Conservation (phyloP, 2,329 filamentous ascomycete species). For the Xylariaceae sp. region DNA sequence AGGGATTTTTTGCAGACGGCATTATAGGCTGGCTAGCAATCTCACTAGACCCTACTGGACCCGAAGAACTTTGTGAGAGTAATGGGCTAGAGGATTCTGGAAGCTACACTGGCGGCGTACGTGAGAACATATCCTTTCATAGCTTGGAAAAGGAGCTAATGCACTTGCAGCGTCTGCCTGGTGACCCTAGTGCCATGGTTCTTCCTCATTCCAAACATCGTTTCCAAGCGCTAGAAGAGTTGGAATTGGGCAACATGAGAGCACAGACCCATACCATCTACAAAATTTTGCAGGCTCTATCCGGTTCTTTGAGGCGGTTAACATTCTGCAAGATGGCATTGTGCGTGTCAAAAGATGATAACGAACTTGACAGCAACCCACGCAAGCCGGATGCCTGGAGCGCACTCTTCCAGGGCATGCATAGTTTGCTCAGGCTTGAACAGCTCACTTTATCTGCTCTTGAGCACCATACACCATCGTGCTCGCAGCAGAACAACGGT, state of each 20-base stretch:
- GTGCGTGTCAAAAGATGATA: conserved; percentile 19
- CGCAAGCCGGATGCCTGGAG: conserved; percentile 32
- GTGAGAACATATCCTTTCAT: background rate
- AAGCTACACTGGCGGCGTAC: background rate
- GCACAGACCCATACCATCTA: conserved; percentile 17
- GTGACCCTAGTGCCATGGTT: background rate
- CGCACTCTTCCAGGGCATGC: conserved; percentile 28
- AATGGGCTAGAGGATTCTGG: background rate
- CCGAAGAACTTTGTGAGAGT: background rate
- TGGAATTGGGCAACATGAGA: conserved; percentile 35
- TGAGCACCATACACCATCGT: conserved; percentile 27
- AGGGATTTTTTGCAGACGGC: conserved; percentile 27
- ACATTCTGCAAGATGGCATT: conserved; percentile 26
- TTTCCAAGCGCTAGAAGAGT: conserved; percentile 22
- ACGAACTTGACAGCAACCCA: conserved; percentile 32
- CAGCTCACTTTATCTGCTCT: conserved; percentile 21
- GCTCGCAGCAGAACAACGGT: conserved; percentile 22
- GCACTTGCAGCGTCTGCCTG: background rate
- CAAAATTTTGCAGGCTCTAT: conserved; percentile 22
- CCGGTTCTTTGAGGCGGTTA: conserved; percentile 27
- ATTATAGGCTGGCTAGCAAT: conserved; percentile 32
- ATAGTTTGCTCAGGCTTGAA: conserved; percentile 18
- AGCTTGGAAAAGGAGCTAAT: background rate
- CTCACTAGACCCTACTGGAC: conserved; percentile 9
- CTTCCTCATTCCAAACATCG: conserved; percentile 8